phyloP scores from a whole-genome alignment of 352 stramenopile species.

The Phytophthora pini region DNA sequence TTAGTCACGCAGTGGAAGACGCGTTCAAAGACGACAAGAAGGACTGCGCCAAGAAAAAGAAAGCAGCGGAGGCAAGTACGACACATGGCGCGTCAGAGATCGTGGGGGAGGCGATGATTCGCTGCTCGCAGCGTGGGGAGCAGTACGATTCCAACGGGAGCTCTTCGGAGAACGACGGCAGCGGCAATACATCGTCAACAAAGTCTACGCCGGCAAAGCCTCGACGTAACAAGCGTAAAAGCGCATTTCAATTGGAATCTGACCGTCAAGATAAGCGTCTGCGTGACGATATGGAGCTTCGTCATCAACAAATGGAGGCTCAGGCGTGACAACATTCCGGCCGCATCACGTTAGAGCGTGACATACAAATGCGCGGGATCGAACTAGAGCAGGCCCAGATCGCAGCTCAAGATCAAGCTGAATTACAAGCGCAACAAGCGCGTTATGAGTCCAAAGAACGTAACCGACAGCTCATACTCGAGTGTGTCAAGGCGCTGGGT shows the following conservation, averaged over 20 bases:
- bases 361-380: neutral
- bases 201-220: neutral
- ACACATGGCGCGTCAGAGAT: neutral
- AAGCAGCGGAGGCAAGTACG: neutral
- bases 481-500: neutral
- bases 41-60: constrained; percentile 1
- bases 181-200: neutral
- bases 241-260: neutral
- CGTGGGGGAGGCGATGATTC: neutral
- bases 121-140: neutral
- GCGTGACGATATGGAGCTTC: neutral
- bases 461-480: neutral
- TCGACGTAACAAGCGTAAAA: neutral
- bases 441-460: neutral
- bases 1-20: neutral
- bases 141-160: neutral
- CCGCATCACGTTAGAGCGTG: neutral
- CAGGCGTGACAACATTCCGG: neutral
- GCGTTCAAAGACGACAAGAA: neutral
- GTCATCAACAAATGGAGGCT: neutral
- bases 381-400: neutral
- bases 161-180: neutral
- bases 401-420: neutral
- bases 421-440: neutral
- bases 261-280: neutral